A percentile compares a stretch with the other conserved stretches of the same genome.
Conservation (phyloP, 2,329 filamentous ascomycete genomes). For the Incumbomyces lentus region DNA sequence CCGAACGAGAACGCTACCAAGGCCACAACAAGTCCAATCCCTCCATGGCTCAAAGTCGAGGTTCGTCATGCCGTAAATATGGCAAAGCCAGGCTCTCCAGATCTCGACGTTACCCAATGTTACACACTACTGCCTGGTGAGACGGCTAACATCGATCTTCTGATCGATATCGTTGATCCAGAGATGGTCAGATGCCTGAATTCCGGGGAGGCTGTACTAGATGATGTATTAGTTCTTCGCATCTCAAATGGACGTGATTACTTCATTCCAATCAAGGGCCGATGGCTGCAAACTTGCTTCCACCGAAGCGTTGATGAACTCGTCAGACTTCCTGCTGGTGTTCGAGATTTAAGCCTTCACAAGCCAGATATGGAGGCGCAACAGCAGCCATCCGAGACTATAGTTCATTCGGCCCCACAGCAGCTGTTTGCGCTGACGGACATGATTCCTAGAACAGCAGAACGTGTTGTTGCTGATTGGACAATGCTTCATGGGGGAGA, state of each 20-base stretch:
- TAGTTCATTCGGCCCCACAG: constrained; percentile 64
- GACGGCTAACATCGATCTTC: constrained; percentile 59
- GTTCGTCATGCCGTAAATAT: constrained; percentile 40
- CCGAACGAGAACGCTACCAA: constrained; percentile 39
- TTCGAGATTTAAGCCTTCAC: constrained; percentile 49
- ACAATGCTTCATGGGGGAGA: constrained; percentile 43
- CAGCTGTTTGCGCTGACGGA: constrained; percentile 87
- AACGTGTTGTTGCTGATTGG: constrained; percentile 52
- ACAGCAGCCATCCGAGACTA: neutral
- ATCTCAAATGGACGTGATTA: constrained; percentile 79
- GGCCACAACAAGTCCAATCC: constrained; percentile 23
- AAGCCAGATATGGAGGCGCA: constrained; percentile 27
- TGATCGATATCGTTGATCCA: constrained; percentile 55
- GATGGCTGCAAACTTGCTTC: constrained; percentile 73
- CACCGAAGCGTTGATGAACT: constrained; percentile 81
- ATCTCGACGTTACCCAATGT: constrained; percentile 27
- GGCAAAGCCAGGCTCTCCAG: constrained; percentile 14
- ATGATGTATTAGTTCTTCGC: constrained; percentile 79
- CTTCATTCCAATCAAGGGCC: constrained; percentile 70
- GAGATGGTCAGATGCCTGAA: constrained; percentile 62
- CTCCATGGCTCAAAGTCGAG: constrained; percentile 60
- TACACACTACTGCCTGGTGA: constrained; percentile 77
- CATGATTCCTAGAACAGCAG: constrained; percentile 53
- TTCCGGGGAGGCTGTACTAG: constrained; percentile 52
- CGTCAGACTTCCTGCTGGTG: constrained; percentile 65